These are phyloP conservation scores for Penicillium sclerotigenum DNA, from an alignment of 2,329 filamentous ascomycete genomes.

Conservation along the genomic window DNA sequence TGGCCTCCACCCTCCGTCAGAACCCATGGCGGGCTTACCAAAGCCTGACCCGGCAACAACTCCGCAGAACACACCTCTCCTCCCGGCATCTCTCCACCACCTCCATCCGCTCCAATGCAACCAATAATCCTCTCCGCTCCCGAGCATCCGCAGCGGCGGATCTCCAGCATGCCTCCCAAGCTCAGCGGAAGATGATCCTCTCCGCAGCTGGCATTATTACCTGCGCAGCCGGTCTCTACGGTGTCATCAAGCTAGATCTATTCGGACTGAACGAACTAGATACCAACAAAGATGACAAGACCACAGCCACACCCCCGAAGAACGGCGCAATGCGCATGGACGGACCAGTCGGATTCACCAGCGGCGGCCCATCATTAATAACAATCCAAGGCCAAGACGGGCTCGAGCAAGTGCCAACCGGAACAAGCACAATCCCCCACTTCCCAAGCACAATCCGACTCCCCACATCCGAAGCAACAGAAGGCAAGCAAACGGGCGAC, in stretches of 20 bases:
- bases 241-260: slow-evolving; percentile 38
- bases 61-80: not conserved
- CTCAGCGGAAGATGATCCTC: slow-evolving; percentile 32
- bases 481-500: slow-evolving; percentile 37
- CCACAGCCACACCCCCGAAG: not conserved
- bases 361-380: slow-evolving; percentile 32
- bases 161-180: slow-evolving; percentile 28
- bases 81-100: slow-evolving; percentile 27
- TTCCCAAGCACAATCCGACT: slow-evolving; percentile 73
- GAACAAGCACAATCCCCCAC: slow-evolving; percentile 72
- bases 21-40: slow-evolving; percentile 30
- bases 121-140: slow-evolving; percentile 32
- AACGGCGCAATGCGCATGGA: slow-evolving; percentile 38
- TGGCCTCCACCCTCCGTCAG: slow-evolving; percentile 19
- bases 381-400: slow-evolving; percentile 54
- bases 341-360: slow-evolving; percentile 39
- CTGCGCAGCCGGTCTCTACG: slow-evolving; percentile 43
- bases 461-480: slow-evolving; percentile 43
- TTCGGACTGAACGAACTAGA: slow-evolving; percentile 31
- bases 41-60: slow-evolving; percentile 23
- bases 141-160: slow-evolving; percentile 14
- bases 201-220: slow-evolving; percentile 40
- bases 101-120: slow-evolving; percentile 25
- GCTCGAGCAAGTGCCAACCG: slow-evolving; percentile 73
- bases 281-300: slow-evolving; percentile 9